Evolutionary conservation across 495 filamentous ascomycete species (phyloP).

Genomic region (Podospora sp.): DNA sequence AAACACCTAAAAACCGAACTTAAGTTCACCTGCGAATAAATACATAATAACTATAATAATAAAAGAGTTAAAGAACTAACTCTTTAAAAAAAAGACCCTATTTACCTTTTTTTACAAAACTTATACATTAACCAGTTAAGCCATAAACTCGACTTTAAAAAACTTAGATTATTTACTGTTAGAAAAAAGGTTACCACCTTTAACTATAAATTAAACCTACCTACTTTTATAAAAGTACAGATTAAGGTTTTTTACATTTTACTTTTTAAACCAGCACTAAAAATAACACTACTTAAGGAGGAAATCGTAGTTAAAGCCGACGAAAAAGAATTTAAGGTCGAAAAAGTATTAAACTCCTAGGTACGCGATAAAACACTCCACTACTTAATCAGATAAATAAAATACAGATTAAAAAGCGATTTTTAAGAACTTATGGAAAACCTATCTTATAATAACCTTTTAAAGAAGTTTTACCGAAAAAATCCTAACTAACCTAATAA

Average conservation of each 20-base stretch:
- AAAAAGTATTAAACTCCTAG: too few relatives aligned
- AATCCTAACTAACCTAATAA: too few relatives aligned
- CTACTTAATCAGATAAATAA: too few relatives aligned
- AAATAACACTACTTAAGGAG: neutral
- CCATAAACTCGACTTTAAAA: neutral
- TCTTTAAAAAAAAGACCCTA: neutral
- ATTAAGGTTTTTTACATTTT: slow-evolving; percentile 2
- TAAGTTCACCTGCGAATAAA: neutral
- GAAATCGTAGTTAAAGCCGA: too few relatives aligned
- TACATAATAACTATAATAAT: neutral
- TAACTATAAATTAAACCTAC: slow-evolving; percentile 3
- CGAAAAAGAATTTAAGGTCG: too few relatives aligned
- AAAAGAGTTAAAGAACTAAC: neutral
- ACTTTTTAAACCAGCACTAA: neutral
- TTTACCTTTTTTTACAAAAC: neutral
- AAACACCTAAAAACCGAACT: neutral
- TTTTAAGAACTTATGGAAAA: too few relatives aligned
- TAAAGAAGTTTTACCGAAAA: too few relatives aligned
- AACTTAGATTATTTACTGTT: neutral
- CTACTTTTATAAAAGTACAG: neutral
- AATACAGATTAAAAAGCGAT: too few relatives aligned
- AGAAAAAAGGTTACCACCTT: neutral
- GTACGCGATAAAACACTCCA: too few relatives aligned
- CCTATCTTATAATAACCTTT: too few relatives aligned
- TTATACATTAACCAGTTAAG: neutral